Evolutionary conservation across 257 asterid species (phyloP), one percentile per base, ranked within the genome.

Genomic region (Rhazya stricta): DNA sequence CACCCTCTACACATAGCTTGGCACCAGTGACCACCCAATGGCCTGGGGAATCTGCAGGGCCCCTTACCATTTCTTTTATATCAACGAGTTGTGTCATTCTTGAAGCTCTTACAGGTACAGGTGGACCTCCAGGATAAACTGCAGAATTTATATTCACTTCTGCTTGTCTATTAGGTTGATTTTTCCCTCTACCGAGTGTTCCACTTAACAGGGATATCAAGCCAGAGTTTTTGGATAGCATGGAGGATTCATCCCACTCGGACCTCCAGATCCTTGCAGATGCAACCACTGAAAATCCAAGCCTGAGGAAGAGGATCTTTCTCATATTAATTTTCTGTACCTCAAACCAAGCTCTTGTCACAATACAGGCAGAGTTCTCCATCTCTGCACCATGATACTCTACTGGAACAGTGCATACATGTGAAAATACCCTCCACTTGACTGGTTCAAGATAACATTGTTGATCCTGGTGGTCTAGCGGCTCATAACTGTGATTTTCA

Each of bases 351-450:
- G 97, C 97, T 75, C 80, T 84, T 5, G 95, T 89, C 71, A 88
- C 86, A 30, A 91, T 91, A 16, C 46, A 63, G 1, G 4, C 87
- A 89, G 56, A 83, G 79, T 15, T 89, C 79, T 7, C 93, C 96
- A 4, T 71, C 86, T 18, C 27, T 6, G 69, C 23, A 36, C 69
- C 69, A 19, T 63, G 25, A 71, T 86, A 82, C 85, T 91, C 93
- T 1, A 91, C 88, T 0, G 97, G 97, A 6, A 91, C 89, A 19
- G 97, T 91, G 88, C 95, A 89, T 75, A 91, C 79, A 74, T 91
- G 96, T 6, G 96, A 91, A 84, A 91, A 91, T 77, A 82, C 85
- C 82, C 91, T 89, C 97, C 97, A 91, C 76, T 91, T 89, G n/a
- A 91, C 91, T 1, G 97, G 97, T 67, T 89, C 97, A 6, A 82